These are phyloP conservation scores for Rhynchospora pubera DNA, from an alignment of 176 grass and related monocot species.

Conservation along the genomic window DNA sequence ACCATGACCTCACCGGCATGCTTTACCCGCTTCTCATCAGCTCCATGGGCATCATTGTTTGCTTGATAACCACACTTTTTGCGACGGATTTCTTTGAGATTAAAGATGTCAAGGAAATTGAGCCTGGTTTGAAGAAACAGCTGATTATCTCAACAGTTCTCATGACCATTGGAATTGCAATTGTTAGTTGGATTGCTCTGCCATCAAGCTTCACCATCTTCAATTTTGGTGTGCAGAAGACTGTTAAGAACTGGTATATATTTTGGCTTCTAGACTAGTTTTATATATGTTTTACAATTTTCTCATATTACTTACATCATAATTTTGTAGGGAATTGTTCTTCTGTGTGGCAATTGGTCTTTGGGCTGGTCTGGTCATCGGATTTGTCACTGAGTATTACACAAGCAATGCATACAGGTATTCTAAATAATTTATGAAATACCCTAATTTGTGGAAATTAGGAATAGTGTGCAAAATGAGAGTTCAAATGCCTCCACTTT, in stretches of 20 bases:
- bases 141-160: slow-evolving; percentile 73
- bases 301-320: not conserved
- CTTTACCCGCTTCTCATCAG: slow-evolving; percentile 76
- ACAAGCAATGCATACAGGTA: slow-evolving; percentile 96
- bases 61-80: slow-evolving; percentile 85
- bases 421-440: not conserved
- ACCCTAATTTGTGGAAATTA: not conserved
- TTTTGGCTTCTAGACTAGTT: not conserved
- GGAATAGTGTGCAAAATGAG: not conserved
- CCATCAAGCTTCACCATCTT: slow-evolving; percentile 83
- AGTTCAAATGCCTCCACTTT: too few species aligned
- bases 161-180: slow-evolving; percentile 78
- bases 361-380: slow-evolving; percentile 85
- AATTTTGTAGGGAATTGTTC: slow-evolving; percentile 63
- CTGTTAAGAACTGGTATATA: slow-evolving; percentile 68
- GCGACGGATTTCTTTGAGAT: slow-evolving; percentile 85
- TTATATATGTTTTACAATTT: not conserved
- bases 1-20: slow-evolving; percentile 81
- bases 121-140: slow-evolving; percentile 69
- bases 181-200: slow-evolving; percentile 88
- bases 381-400: slow-evolving; percentile 90
- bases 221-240: slow-evolving; percentile 95
- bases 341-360: slow-evolving; percentile 84
- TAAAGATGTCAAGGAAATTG: slow-evolving; percentile 76
- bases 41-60: slow-evolving; percentile 84